These are phyloP conservation scores for Fragaria iinumae DNA, from an alignment of 306 rosid species.

Conservation along the genomic window DNA sequence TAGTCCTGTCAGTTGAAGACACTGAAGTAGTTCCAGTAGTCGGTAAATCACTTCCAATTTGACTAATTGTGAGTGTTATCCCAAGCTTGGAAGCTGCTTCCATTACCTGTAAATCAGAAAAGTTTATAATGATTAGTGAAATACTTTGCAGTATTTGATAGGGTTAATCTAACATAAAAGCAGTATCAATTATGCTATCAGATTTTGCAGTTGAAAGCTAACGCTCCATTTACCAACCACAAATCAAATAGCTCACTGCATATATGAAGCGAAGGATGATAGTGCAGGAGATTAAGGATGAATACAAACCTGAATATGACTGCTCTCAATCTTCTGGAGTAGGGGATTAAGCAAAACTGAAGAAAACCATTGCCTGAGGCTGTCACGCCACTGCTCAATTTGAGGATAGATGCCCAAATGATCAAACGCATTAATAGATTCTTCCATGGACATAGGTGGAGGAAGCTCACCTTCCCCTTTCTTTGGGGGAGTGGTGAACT, in stretches of 20 bases:
- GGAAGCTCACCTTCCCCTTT: conserved; percentile 86
- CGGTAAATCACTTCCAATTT: conserved; percentile 61
- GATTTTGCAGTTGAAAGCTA: conserved; percentile 10
- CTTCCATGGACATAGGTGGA: conserved; percentile 93
- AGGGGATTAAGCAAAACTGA: conserved; percentile 73
- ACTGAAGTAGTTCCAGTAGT: conserved; percentile 52
- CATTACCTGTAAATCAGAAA: conserved; percentile 57
- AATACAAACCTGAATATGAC: conserved; percentile 71
- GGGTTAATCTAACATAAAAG: conserved; percentile 12
- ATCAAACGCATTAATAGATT: conserved; percentile 72
- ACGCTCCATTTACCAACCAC: conserved; percentile 3
- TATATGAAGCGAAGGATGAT: conserved; percentile 8
- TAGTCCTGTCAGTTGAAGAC: conserved; percentile 60
- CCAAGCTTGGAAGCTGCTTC: conserved; percentile 82
- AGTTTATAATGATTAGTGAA: conserved; percentile 17
- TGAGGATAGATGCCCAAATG: conserved; percentile 83
- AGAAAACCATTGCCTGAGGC: conserved; percentile 91
- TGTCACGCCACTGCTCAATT: conserved; percentile 93
- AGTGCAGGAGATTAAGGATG: conserved; percentile 11
- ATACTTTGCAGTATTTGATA: background rate
- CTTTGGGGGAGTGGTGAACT: conserved; percentile 88
- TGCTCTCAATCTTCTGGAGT: conserved; percentile 70
- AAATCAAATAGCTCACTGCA: conserved; percentile 5
- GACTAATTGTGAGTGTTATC: conserved; percentile 63
- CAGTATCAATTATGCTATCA: background rate